A percentile compares a stretch with the other conserved stretches of the same genome.
phyloP scores from a whole-genome alignment of 306 rosid species.

The Glycine soja region DNA sequence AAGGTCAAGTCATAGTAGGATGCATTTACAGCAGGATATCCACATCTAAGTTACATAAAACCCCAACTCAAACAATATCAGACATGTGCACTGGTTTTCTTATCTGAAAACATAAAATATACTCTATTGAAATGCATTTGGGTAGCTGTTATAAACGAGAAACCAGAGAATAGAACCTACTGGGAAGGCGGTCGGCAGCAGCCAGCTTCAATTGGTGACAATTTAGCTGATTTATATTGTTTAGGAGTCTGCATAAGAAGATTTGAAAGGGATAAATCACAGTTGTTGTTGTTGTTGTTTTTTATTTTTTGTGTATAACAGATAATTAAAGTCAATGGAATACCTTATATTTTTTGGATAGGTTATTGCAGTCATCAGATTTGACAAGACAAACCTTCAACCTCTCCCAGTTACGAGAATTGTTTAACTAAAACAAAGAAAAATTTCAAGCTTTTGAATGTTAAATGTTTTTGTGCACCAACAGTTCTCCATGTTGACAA shows the following conservation, averaged over 20 bases:
- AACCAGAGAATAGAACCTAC: slow-evolving; percentile 61
- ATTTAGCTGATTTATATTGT: slow-evolving; percentile 76
- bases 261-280: slow-evolving; percentile 2
- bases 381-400: slow-evolving; percentile 84
- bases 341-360: slow-evolving; percentile 82
- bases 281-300: not conserved
- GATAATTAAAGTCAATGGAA: not conserved
- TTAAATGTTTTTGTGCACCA: not conserved
- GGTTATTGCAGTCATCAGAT: slow-evolving; percentile 82
- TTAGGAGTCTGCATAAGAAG: slow-evolving; percentile 68
- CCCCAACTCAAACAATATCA: slow-evolving; percentile 46
- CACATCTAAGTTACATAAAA: slow-evolving; percentile 67
- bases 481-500: slow-evolving; percentile 18
- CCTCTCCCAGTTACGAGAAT: slow-evolving; percentile 80
- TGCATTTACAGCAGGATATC: slow-evolving; percentile 93
- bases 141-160: slow-evolving; percentile 5
- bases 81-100: slow-evolving; percentile 24
- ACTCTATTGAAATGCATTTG: slow-evolving; percentile 34
- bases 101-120: slow-evolving; percentile 16
- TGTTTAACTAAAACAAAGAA: slow-evolving; percentile 67
- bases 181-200: slow-evolving; percentile 94
- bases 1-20: slow-evolving; percentile 90
- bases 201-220: slow-evolving; percentile 88
- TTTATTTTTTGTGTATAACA: not conserved
- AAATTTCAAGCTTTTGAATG: slow-evolving; percentile 40